These are phyloP conservation scores for Cochlearia excelsa DNA, from an alignment of 345 rosid species.

Conservation along the genomic window DNA sequence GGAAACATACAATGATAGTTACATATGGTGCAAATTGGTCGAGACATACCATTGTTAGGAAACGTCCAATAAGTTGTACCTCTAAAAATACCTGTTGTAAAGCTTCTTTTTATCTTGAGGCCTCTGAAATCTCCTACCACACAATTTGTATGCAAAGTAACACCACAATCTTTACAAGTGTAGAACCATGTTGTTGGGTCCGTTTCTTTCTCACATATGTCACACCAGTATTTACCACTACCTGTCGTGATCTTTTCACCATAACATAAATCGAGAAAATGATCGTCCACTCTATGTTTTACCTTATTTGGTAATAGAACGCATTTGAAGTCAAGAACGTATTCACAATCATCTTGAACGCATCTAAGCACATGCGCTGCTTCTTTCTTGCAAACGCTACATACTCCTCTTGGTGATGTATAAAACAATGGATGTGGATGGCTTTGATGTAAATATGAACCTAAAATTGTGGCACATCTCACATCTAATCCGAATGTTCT, in stretches of 20 bases:
- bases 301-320: neutral
- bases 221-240: too few species aligned
- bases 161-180: neutral
- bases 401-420: too few species aligned
- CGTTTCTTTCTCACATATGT: neutral
- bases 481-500: too few species aligned
- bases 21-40: too few species aligned
- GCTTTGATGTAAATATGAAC: too few species aligned
- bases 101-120: neutral
- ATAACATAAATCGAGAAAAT: slow-evolving; percentile 1
- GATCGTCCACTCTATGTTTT: slow-evolving; percentile 1
- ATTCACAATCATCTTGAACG: slow-evolving; percentile 6
- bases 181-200: neutral
- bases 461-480: too few species aligned
- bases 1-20: too few species aligned
- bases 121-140: neutral
- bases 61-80: too few species aligned
- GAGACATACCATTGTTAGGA: too few species aligned
- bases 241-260: neutral
- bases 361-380: neutral
- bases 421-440: too few species aligned
- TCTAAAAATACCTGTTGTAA: too few species aligned
- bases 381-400: too few species aligned
- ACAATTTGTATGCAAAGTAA: neutral
- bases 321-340: neutral